Base-by-base conservation (phyloP, 805 yeast species). In the Pichia sporocuriosa region DNA sequence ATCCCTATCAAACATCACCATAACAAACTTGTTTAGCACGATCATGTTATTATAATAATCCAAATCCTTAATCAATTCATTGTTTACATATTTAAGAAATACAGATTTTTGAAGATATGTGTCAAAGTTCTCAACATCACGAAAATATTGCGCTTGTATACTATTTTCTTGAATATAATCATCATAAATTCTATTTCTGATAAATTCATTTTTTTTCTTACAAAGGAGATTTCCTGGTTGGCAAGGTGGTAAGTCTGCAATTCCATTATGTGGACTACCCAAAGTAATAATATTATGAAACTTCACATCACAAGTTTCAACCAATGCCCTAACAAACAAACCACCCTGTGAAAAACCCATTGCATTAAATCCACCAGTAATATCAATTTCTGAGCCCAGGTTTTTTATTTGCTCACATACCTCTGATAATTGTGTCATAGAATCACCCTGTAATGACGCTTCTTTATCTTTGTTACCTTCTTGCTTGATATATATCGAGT, bases 321-420 rank as follows among this genome's bases (percentile, higher is more conserved):
- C 66, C 23, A 81, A 70, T 5, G 80, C 81, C 35, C 95, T 61
- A n/a, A 82, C 62, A 46, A 84, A 78, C n/a, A 84, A 59, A 0
- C 95, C 95, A 31, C 95, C 95, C 56, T 84, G 95, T 0, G 90
- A 82, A 50, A 81, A 79, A 5, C 95, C 95, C 31, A 84, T 68
- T 6, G 80, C 84, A 56, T 82, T 80, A 54, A 83, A 80, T 0
- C 89, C 89, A 7, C 24, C 23, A 9, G 25, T 9, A 7, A 21
- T 24, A 26, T 60, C 42, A 2, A 39, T 41, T 70, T 75, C 1
- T n/a, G n/a, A n/a, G n/a, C n/a, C n/a, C 1, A 73, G 65, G 1
- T 50, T 50, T 0, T 55, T 39, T n/a, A 84, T 54, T 45, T 76
- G 75, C 6, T 67, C 67, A 56, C 89, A 83, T 0, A 73, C 86